A percentile compares a stretch with the other conserved stretches of the same genome.
phyloP scores from a whole-genome alignment of 1,284 basidiomycete species.

The Heterobasidion annosum region DNA sequence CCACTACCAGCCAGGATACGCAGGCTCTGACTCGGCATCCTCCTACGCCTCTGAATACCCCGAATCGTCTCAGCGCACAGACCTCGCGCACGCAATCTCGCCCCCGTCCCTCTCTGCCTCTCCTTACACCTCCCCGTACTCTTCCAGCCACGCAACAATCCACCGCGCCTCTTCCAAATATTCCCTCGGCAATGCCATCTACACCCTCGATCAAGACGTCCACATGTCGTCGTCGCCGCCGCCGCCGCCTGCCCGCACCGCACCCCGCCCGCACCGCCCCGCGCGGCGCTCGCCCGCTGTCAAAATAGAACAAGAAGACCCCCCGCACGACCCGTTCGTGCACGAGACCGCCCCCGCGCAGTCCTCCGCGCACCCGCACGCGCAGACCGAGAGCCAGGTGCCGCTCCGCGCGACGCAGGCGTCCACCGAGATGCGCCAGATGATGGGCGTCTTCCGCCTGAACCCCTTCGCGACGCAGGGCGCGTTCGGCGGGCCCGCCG shows the following conservation, averaged over 20 bases:
- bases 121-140: not conserved
- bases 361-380: constrained; percentile 1
- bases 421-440: constrained; percentile 50
- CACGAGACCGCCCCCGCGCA: constrained; percentile 19
- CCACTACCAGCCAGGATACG: not conserved
- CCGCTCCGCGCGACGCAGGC: constrained; percentile 68
- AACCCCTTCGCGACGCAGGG: constrained; percentile 68
- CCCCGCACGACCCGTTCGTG: constrained; percentile 14
- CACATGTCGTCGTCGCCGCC: constrained; percentile 6
- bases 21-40: constrained; percentile 3
- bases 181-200: constrained; percentile 26
- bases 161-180: constrained; percentile 50
- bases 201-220: constrained; percentile 3
- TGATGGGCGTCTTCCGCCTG: constrained; percentile 71
- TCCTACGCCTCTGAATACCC: constrained; percentile 7
- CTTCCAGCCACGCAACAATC: not conserved
- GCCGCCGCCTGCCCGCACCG: constrained; percentile 3
- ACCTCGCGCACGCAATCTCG: not conserved
- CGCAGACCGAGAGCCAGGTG: constrained; percentile 40
- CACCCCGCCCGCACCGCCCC: constrained; percentile 3
- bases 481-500: constrained; percentile 13
- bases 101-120: constrained; percentile 4
- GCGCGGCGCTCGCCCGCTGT: constrained; percentile 4
- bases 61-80: constrained; percentile 8
- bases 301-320: constrained; percentile 13